These are phyloP conservation scores for Pinguiococcus pyrenoidosus DNA, from an alignment of 108 stramenopile genomes.

Conservation along the genomic window DNA sequence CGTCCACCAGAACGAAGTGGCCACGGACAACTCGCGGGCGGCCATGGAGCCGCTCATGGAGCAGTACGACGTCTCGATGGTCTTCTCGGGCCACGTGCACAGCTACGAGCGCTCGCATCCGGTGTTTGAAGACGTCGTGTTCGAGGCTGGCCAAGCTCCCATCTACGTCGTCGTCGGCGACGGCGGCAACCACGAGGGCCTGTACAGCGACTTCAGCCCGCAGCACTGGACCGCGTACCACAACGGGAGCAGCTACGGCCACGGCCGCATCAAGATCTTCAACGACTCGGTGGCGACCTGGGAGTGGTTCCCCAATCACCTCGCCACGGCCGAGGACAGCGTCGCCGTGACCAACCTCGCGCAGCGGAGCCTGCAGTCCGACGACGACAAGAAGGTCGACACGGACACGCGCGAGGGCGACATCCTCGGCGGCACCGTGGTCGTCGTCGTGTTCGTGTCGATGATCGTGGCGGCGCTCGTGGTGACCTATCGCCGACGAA, in stretches of 20 bases:
- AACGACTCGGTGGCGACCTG: slow-evolving; percentile 56
- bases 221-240: slow-evolving; percentile 62
- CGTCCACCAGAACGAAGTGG: slow-evolving; percentile 28
- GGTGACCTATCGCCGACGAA: too few relatives aligned
- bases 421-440: too few relatives aligned
- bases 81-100: slow-evolving; percentile 41
- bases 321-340: too few relatives aligned
- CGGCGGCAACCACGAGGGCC: slow-evolving; percentile 68
- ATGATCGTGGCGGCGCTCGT: too few relatives aligned
- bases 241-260: slow-evolving; percentile 68
- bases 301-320: too few relatives aligned
- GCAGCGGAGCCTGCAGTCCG: too few relatives aligned
- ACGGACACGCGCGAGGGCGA: too few relatives aligned
- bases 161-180: slow-evolving; percentile 74
- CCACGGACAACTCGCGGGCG: slow-evolving; percentile 10
- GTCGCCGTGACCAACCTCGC: too few relatives aligned
- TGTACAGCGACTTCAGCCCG: slow-evolving; percentile 20
- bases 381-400: too few relatives aligned
- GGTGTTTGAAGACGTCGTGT: slow-evolving; percentile 4
- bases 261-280: slow-evolving; percentile 51
- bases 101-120: slow-evolving; percentile 39
- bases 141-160: slow-evolving; percentile 12
- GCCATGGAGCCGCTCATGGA: slow-evolving; percentile 27
- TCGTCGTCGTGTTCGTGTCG: too few relatives aligned
- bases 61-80: slow-evolving; percentile 14